These are phyloP conservation scores for Aspergillus sp. DNA, from an alignment of 2,329 filamentous ascomycete genomes.

Conservation along the genomic window DNA sequence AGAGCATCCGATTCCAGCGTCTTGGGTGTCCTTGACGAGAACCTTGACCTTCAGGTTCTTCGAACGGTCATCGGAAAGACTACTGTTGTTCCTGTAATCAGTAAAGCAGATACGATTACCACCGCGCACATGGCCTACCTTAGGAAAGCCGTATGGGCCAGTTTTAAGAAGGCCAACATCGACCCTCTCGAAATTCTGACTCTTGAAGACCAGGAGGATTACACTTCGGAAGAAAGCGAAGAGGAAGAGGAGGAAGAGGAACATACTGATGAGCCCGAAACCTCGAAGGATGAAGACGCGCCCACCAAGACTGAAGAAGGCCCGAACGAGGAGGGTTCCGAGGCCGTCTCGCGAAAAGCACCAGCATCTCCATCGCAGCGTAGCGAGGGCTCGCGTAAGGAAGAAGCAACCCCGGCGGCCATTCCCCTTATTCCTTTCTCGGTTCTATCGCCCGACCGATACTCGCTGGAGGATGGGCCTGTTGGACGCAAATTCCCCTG, in stretches of 20 bases:
- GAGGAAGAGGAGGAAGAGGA: conserved; percentile 45
- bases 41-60: conserved; percentile 86
- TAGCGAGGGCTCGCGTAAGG: conserved; percentile 51
- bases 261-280: conserved; percentile 36
- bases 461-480: conserved; percentile 59
- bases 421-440: conserved; percentile 80
- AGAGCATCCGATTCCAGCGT: conserved; percentile 45
- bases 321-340: conserved; percentile 28
- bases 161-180: conserved; percentile 78
- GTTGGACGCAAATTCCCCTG: conserved; percentile 90
- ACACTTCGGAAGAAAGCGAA: conserved; percentile 51
- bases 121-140: conserved; percentile 88
- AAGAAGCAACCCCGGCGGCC: conserved; percentile 35
- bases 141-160: conserved; percentile 87
- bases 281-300: not conserved
- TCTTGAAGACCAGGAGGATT: conserved; percentile 71
- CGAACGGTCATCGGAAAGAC: conserved; percentile 89
- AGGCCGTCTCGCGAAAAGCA: conserved; percentile 16
- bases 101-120: conserved; percentile 97
- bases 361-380: conserved; percentile 34
- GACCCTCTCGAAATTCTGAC: conserved; percentile 87
- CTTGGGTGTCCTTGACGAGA: conserved; percentile 75
- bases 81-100: conserved; percentile 90
- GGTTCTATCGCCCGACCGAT: conserved; percentile 89
- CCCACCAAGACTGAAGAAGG: conserved; percentile 22